phyloP scores from a whole-genome alignment of 495 filamentous ascomycete genomes.

The Hypoxylon trugodes region DNA sequence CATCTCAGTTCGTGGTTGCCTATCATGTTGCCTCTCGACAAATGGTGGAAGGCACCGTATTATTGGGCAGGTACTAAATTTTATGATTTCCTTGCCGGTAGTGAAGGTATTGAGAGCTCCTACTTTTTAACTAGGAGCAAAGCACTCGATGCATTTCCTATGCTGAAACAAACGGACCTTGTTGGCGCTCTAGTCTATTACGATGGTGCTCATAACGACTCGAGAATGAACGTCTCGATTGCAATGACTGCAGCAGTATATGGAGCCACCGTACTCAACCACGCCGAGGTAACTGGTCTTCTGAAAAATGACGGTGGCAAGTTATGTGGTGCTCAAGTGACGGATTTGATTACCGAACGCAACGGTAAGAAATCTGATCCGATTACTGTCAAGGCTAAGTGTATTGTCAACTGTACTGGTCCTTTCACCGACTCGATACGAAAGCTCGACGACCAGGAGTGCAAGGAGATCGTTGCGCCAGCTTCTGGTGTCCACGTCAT shows the following conservation, averaged over 20 bases:
- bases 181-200: constrained; percentile 97
- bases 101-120: constrained; percentile 95
- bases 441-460: constrained; percentile 80
- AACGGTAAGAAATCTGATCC: constrained; percentile 59
- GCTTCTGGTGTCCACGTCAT: constrained; percentile 95
- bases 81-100: constrained; percentile 93
- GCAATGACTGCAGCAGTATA: constrained; percentile 96
- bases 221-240: constrained; percentile 96
- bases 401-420: constrained; percentile 95
- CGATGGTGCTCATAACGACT: constrained; percentile 98
- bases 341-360: constrained; percentile 73
- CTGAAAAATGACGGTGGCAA: constrained; percentile 81
- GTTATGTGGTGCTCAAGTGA: constrained; percentile 80
- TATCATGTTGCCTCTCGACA: constrained; percentile 95
- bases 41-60: constrained; percentile 98
- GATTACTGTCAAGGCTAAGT: constrained; percentile 84
- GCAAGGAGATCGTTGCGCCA: constrained; percentile 89
- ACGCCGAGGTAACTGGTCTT: constrained; percentile 86
- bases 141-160: constrained; percentile 96
- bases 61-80: constrained; percentile 97
- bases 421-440: constrained; percentile 94
- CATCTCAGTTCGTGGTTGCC: constrained; percentile 95
- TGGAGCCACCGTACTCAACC: constrained; percentile 90
- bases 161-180: constrained; percentile 87
- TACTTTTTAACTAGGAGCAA: constrained; percentile 96